Evolutionary conservation across 768 basidiomycete genomes (phyloP).

Genomic region (Guyanaporus albipodus): DNA sequence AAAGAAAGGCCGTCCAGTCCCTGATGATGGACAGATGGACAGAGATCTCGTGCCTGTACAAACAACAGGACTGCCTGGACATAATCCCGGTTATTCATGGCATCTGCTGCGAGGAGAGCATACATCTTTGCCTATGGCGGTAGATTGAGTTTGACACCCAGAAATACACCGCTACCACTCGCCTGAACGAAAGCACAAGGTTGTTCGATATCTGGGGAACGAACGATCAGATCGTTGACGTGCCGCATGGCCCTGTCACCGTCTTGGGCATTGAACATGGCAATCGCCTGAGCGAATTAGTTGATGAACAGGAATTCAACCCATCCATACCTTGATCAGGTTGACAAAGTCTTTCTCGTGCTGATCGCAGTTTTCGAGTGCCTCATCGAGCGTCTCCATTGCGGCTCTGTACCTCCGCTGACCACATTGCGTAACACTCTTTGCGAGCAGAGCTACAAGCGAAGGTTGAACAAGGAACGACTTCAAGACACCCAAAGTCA

Average conservation of each 20-base stretch:
- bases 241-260: not conserved
- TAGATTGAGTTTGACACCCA: not conserved
- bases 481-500: slow-evolving; percentile 2
- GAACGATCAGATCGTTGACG: not conserved
- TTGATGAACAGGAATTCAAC: not conserved
- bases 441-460: slow-evolving; percentile 9
- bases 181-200: slow-evolving; percentile 12
- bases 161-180: not conserved
- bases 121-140: slow-evolving; percentile 15
- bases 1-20: slow-evolving; percentile 14
- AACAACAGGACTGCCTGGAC: not conserved
- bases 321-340: slow-evolving; percentile 10
- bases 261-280: slow-evolving; percentile 5
- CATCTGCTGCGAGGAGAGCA: slow-evolving; percentile 8
- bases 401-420: not conserved
- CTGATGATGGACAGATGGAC: slow-evolving; percentile 6
- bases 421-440: not conserved
- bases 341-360: slow-evolving; percentile 6
- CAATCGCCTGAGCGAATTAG: slow-evolving; percentile 5
- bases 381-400: not conserved
- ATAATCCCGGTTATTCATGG: not conserved
- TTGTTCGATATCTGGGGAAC: not conserved
- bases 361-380: not conserved
- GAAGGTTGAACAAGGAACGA: slow-evolving; percentile 6
- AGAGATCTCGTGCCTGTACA: slow-evolving; percentile 7